Evolutionary conservation across 768 basidiomycete genomes (phyloP), one percentile per base, ranked within the genome.

Genomic region (Cubamyces sp.): DNA sequence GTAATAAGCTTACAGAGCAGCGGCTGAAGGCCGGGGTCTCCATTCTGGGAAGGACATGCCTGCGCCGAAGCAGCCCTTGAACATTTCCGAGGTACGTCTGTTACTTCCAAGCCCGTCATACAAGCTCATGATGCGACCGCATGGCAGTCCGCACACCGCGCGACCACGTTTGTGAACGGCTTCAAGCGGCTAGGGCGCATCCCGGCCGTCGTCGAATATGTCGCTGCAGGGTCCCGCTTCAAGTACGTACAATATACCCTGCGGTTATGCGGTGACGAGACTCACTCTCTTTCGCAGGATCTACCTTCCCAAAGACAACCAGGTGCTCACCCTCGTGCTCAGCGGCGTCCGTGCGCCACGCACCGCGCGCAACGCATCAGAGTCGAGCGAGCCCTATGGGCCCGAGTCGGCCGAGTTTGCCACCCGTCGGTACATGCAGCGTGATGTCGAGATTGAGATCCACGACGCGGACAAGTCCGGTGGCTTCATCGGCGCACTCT

Each of bases 151-250:
- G 63, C 63, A 37, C 58, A 81, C 57, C 90, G 94, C 56, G 96
- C 96, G 1, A 84, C 84, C 26, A 91, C 92, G 54, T 98, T 95
- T 77, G 75, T 98, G 43, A 91, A 91, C 60, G 84, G 89, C 45
- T 96, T 98, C 82, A 98, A 97, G 76, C 88, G 96, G 28, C 78
- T 87, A 53, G 95, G 96, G 6, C 84, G 83, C 65, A 85, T 96
- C 57, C 81, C 88, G 1, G 97, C 91, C 9, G 78, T 96, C 11
- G 92, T 98, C 18, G 96, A 98, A 42, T 97, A 92, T 71, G 94
- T 98, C 55, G 87, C 95, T 43, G 86, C 94, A 39, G 96, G 96
- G 26, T 97, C 96, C 12, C 86, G 96, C 55, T 98, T 96, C 87
- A 99, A 95, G 94, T 92, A 59, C 34, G 78, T 73, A 19, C 6